Evolutionary conservation across 192 early-diverging fungal species (phyloP).

Genomic region (Backusella mclennaniae): DNA sequence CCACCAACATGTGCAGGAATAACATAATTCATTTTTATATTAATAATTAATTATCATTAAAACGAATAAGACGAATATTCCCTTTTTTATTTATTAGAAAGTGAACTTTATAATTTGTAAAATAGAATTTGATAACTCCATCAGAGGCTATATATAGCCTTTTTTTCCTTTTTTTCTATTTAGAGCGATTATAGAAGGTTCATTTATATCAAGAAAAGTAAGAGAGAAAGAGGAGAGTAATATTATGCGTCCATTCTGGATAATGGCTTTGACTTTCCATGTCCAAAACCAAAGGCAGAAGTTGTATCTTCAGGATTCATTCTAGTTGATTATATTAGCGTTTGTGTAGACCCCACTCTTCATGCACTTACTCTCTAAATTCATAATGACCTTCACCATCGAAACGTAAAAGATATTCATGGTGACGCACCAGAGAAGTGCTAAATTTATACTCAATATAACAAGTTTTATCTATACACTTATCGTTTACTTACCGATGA

Average conservation of each 20-base stretch:
- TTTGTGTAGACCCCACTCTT: not conserved
- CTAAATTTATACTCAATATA: not conserved
- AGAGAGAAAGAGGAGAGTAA: not conserved
- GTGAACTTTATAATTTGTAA: not conserved
- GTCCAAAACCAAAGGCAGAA: slow-evolving; percentile 50
- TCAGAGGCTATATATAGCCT: not conserved
- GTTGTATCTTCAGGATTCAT: slow-evolving; percentile 43
- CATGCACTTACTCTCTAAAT: slow-evolving; percentile 46
- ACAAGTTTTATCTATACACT: not conserved
- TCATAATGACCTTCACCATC: slow-evolving; percentile 65
- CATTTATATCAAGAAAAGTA: not conserved
- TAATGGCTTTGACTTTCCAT: slow-evolving; percentile 46
- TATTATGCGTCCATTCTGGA: slow-evolving; percentile 15
- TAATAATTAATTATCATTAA: not conserved
- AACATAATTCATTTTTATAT: not conserved
- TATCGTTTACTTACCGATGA: slow-evolving; percentile 34
- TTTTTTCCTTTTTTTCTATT: not conserved
- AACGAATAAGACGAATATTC: not conserved
- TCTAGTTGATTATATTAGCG: slow-evolving; percentile 11
- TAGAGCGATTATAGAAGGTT: not conserved
- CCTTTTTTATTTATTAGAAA: not conserved
- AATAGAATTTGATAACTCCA: not conserved
- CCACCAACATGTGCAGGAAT: not conserved
- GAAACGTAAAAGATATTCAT: slow-evolving; percentile 59
- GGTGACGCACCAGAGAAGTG: slow-evolving; percentile 43